These are phyloP conservation scores for Zygotorulaspora florentina DNA, from an alignment of 805 yeast species.

Conservation along the genomic window DNA sequence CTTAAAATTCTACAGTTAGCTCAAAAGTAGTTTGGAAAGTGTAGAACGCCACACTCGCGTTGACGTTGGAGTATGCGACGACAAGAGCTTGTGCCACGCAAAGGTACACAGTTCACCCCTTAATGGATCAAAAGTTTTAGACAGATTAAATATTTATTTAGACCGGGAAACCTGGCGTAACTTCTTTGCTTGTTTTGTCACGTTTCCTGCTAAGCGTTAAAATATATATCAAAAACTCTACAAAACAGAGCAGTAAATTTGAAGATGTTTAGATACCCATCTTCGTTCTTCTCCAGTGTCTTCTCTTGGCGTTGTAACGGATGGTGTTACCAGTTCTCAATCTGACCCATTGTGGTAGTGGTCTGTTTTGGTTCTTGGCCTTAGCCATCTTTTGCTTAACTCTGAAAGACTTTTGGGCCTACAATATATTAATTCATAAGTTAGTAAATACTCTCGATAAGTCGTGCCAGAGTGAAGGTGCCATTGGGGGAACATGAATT, in stretches of 20 bases:
- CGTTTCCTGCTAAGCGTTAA: constrained; percentile 9
- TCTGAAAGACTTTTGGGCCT: constrained; percentile 94
- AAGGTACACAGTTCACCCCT: too few species aligned
- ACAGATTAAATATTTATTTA: too few species aligned
- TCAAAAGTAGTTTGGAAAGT: too few species aligned
- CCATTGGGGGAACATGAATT: too few species aligned
- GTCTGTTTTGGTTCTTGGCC: constrained; percentile 99
- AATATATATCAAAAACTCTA: constrained; percentile 7
- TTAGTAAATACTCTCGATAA: background rate
- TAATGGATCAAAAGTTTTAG: too few species aligned
- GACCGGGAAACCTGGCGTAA: too few species aligned
- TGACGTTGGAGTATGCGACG: too few species aligned
- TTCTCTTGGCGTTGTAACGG: constrained; percentile 99
- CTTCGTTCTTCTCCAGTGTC: constrained; percentile 99
- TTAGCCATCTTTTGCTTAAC: constrained; percentile 98
- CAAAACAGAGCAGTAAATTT: constrained; percentile 2
- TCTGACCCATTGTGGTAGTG: constrained; percentile 99
- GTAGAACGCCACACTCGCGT: too few species aligned
- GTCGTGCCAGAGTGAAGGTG: background rate
- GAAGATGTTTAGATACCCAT: constrained; percentile 70
- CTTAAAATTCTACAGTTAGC: too few species aligned
- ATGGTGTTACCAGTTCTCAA: constrained; percentile 95
- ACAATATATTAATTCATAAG: constrained; percentile 11
- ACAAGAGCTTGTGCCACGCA: too few species aligned
- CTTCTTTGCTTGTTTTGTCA: too few species aligned